These are phyloP conservation scores for Neofusicoccum parvum DNA, from an alignment of 2,329 filamentous ascomycete species.

Conservation along the genomic window DNA sequence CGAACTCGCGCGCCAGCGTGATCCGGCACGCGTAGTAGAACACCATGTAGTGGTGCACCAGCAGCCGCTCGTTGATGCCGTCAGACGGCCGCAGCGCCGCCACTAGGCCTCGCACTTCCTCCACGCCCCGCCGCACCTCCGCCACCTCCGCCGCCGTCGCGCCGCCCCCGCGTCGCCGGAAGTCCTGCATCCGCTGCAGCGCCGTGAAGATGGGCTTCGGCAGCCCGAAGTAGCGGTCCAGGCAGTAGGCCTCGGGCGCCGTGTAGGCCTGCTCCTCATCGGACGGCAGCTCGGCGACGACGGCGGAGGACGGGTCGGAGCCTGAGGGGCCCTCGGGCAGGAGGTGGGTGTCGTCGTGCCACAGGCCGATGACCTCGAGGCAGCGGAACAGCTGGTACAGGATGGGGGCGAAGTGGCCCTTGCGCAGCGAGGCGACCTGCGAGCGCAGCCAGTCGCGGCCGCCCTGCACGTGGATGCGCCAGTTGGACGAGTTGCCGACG, in stretches of 20 bases:
- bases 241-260: constrained; percentile 1
- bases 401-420: constrained; percentile 2
- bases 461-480: constrained; percentile 19
- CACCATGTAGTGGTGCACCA: constrained; percentile 12
- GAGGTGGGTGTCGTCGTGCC: constrained; percentile 7
- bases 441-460: constrained; percentile 15
- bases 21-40: constrained; percentile 18
- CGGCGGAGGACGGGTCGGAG: background rate
- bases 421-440: background rate
- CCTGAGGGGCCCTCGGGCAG: background rate
- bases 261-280: background rate
- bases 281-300: background rate
- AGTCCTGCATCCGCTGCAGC: constrained; percentile 6
- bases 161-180: background rate
- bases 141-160: background rate
- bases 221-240: constrained; percentile 17
- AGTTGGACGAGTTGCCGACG: constrained; percentile 13
- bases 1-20: constrained; percentile 17
- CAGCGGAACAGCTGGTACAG: constrained; percentile 21
- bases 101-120: background rate
- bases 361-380: constrained; percentile 13
- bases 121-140: background rate
- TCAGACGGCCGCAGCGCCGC: background rate
- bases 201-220: constrained; percentile 15
- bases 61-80: constrained; percentile 9